phyloP scores from a whole-genome alignment of 1,139 yeast species.

The Insectozyma bohioensis region DNA sequence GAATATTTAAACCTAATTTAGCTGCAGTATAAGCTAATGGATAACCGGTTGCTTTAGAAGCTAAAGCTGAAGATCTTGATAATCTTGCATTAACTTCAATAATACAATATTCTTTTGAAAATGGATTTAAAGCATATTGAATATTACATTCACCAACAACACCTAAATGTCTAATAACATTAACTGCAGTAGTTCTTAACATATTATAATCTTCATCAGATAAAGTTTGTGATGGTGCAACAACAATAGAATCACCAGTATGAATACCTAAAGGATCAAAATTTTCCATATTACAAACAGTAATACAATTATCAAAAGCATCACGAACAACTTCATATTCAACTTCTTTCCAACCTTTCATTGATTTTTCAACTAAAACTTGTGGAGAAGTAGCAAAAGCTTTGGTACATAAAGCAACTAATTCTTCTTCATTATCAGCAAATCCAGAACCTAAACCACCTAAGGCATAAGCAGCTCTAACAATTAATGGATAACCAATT shows the following conservation, averaged over 20 bases:
- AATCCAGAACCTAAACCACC: constrained; percentile 99
- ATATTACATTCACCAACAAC: constrained; percentile 99
- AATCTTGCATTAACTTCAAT: constrained; percentile 97
- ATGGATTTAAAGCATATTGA: constrained; percentile 94
- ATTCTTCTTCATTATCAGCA: constrained; percentile 79
- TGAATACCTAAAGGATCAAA: constrained; percentile 98
- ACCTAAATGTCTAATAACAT: constrained; percentile 95
- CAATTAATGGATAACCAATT: constrained; percentile 94
- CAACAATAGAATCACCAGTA: constrained; percentile 98
- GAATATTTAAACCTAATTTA: constrained; percentile 72
- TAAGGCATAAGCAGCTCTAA: constrained; percentile 95
- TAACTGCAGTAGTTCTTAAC: constrained; percentile 96
- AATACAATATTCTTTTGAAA: constrained; percentile 91
- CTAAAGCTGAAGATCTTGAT: constrained; percentile 96
- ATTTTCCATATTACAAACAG: constrained; percentile 99
- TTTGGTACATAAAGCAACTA: constrained; percentile 35
- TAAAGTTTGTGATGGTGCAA: constrained; percentile 96
- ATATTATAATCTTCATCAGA: constrained; percentile 97
- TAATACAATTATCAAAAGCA: constrained; percentile 93
- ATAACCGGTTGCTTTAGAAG: constrained; percentile 98
- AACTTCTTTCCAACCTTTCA: constrained; percentile 99
- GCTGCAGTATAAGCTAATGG: constrained; percentile 99
- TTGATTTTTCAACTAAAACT: constrained; percentile 91
- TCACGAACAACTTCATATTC: constrained; percentile 99
- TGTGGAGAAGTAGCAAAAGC: constrained; percentile 90